A percentile compares a stretch with the other conserved stretches of the same genome.
Evolutionary conservation across 352 stramenopile genomes (phyloP).

Genomic region (Phytophthora cajani): DNA sequence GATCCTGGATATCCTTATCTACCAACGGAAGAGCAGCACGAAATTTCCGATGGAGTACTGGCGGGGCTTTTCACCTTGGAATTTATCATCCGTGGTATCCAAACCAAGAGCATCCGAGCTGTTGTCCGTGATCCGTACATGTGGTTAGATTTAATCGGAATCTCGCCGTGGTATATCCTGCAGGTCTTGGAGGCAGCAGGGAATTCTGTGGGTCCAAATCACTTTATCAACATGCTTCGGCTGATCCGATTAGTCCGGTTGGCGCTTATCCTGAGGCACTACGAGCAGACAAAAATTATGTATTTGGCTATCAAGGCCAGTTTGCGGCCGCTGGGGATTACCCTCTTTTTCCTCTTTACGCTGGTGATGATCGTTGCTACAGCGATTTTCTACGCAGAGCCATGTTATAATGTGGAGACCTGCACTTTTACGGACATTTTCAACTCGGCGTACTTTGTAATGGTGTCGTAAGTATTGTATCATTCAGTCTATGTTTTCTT

Average conservation of each 20-base stretch:
- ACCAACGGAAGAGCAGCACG: slow-evolving; percentile 43
- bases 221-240: slow-evolving; percentile 45
- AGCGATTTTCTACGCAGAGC: slow-evolving; percentile 78
- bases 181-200: slow-evolving; percentile 25
- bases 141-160: slow-evolving; percentile 60
- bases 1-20: slow-evolving; percentile 70
- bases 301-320: slow-evolving; percentile 62
- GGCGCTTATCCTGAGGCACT: slow-evolving; percentile 57
- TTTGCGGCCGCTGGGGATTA: slow-evolving; percentile 63
- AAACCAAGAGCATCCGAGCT: slow-evolving; percentile 32
- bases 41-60: slow-evolving; percentile 46
- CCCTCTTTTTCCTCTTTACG: slow-evolving; percentile 80
- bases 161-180: slow-evolving; percentile 66
- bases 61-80: slow-evolving; percentile 66
- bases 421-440: slow-evolving; percentile 87
- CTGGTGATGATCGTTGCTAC: slow-evolving; percentile 79
- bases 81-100: slow-evolving; percentile 44
- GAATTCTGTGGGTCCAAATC: background rate
- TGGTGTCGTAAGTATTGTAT: slow-evolving; percentile 72
- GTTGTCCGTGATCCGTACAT: slow-evolving; percentile 51
- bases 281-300: slow-evolving; percentile 70
- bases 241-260: slow-evolving; percentile 64
- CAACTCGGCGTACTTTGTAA: slow-evolving; percentile 70
- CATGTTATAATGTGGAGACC: slow-evolving; percentile 78
- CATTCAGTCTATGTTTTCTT: background rate